A percentile compares a stretch with the other conserved stretches of the same genome.
These are phyloP conservation scores for Cyberlindnera saturnus DNA, from an alignment of 805 yeast genomes.

Conservation along the genomic window DNA sequence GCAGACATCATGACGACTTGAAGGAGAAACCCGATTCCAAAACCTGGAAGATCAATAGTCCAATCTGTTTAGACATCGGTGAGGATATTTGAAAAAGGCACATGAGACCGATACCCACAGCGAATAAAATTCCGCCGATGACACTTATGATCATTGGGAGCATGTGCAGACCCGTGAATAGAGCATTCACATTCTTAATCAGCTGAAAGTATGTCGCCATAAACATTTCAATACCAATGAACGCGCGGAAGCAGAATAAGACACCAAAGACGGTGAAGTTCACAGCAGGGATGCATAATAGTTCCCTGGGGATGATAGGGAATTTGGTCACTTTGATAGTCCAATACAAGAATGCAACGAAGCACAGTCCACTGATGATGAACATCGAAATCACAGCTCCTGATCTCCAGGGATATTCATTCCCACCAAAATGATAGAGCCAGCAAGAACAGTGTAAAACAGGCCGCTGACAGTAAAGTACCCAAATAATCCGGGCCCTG, in stretches of 20 bases:
- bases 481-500: no score
- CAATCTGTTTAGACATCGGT: not conserved
- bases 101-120: slow-evolving; percentile 31
- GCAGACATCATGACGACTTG: slow-evolving; percentile 13
- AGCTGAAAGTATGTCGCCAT: slow-evolving; percentile 15
- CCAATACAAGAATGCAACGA: slow-evolving; percentile 1
- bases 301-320: slow-evolving; percentile 21
- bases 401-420: no score
- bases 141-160: slow-evolving; percentile 39
- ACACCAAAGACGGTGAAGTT: not conserved
- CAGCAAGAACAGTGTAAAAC: no score
- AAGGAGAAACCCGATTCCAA: no score
- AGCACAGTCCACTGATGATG: slow-evolving; percentile 8
- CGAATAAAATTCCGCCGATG: slow-evolving; percentile 25
- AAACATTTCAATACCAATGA: slow-evolving; percentile 1
- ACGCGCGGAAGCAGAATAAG: slow-evolving; percentile 2
- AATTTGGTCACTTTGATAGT: slow-evolving; percentile 1
- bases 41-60: no score
- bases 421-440: no score
- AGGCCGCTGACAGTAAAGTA: no score
- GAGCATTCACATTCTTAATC: slow-evolving; percentile 31
- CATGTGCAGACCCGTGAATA: slow-evolving; percentile 38
- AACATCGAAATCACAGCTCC: not conserved
- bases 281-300: not conserved
- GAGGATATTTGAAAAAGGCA: slow-evolving; percentile 17